Conservation (phyloP, 192 early-diverging fungal genomes). For the Umbelopsis vinacea region DNA sequence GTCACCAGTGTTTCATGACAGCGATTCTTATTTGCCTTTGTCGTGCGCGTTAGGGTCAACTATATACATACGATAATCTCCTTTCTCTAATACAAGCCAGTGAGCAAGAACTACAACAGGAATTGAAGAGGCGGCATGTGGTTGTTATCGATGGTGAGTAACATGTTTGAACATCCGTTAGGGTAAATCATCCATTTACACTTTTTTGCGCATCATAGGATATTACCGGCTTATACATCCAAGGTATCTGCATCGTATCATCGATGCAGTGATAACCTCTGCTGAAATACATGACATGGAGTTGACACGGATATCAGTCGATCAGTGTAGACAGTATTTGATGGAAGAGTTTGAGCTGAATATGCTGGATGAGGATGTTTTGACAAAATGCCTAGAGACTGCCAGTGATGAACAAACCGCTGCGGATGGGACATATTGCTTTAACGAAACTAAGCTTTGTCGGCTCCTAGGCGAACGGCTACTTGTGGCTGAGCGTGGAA, state of each 20-base stretch:
- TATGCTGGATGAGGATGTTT: background rate
- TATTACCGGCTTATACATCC: constrained; percentile 34
- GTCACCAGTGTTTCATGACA: background rate
- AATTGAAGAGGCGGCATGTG: constrained; percentile 44
- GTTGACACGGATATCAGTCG: background rate
- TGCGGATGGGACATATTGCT: background rate
- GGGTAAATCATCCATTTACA: background rate
- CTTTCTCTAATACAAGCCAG: constrained; percentile 54
- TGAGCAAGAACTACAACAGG: constrained; percentile 44
- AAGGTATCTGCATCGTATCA: constrained; percentile 26
- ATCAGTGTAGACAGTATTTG: background rate
- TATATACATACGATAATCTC: constrained; percentile 43
- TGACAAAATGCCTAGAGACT: constrained; percentile 5
- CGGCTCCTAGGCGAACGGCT: constrained; percentile 34
- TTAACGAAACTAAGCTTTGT: constrained; percentile 26
- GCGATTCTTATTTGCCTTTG: background rate
- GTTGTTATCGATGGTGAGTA: constrained; percentile 39
- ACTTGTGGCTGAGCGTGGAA: constrained; percentile 29
- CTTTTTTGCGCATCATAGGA: background rate
- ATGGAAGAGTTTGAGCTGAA: constrained; percentile 6
- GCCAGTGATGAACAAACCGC: background rate
- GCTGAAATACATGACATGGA: constrained; percentile 30
- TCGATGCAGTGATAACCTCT: constrained; percentile 33
- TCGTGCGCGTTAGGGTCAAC: constrained; percentile 22
- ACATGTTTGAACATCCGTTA: background rate